Evolutionary conservation across 257 asterid genomes (phyloP), one percentile per base, ranked within the genome.

Genomic region (Dorcoceras hygrometricum): DNA sequence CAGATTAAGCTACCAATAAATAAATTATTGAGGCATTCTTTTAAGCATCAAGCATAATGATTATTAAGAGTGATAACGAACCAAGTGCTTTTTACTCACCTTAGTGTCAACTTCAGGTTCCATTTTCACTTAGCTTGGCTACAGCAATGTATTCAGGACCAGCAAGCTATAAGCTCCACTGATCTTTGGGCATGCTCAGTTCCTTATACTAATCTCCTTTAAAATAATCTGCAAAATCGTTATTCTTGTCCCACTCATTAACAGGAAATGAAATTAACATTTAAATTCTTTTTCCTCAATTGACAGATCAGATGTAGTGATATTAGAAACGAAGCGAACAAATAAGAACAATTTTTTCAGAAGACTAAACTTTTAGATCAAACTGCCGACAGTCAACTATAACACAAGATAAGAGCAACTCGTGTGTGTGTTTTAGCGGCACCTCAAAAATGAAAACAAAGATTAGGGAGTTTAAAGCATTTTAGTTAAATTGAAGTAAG

Each of bases 101-200:
- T 87, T 89, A 64, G 66, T 73, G 79, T 89, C 96, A 50, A 81
- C 84, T 81, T 87, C 98, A 57, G 90, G 73, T 75, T 91, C 96
- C 98, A 91, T 88, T 59, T 69, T 67, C 72, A 43, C 75, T 70
- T 50, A 43, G 77, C 74, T 80, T 66, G 61, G 63, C 23, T 8
- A 26, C 64, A 70, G 62, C 83, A 71, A 73, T 53, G 57, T 74
- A 69, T 73, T 72, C 76, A 62, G 78, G 77, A 64, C 74, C 57
- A 75, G 60, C 57, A 22, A 39, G 56, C 58, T 61, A 60, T 19
- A 27, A 71, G 72, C 71, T 78, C 81, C 80, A 84, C 70, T 77
- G 73, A 51, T 66, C 78, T 63, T 65, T 27, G 75, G 64, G 75
- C 97, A 86, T 84, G 62, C 82, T 81, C 78, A 63, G 62, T 68